phyloP scores from a whole-genome alignment of 2,329 filamentous ascomycete genomes.

The Nemania sp. region DNA sequence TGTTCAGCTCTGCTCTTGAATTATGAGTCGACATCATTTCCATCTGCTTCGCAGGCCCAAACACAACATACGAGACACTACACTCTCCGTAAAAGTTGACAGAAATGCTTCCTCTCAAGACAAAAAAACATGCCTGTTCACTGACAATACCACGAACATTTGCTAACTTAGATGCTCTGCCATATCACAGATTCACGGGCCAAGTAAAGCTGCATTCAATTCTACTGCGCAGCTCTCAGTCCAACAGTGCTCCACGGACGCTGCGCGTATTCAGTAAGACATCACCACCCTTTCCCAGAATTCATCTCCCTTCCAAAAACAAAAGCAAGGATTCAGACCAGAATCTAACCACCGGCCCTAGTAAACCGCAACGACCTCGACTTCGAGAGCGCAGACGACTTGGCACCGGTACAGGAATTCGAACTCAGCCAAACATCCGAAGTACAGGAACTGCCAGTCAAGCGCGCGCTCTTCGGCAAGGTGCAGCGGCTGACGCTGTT shows the following conservation, averaged over 20 bases:
- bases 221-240: slow-evolving; percentile 77
- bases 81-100: not conserved
- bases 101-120: not conserved
- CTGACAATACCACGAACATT: not conserved
- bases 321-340: not conserved
- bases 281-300: not conserved
- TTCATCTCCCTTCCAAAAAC: not conserved
- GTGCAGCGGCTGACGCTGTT: slow-evolving; percentile 84
- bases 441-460: slow-evolving; percentile 78
- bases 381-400: slow-evolving; percentile 74
- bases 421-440: slow-evolving; percentile 76
- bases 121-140: not conserved
- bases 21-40: not conserved
- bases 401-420: slow-evolving; percentile 72
- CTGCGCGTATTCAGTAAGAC: slow-evolving; percentile 71
- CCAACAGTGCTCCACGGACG: slow-evolving; percentile 73
- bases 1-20: too few relatives aligned
- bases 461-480: slow-evolving; percentile 84
- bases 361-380: slow-evolving; percentile 85
- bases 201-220: slow-evolving; percentile 92
- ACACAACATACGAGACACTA: not conserved
- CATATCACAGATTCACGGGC: slow-evolving; percentile 73
- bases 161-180: slow-evolving; percentile 9
- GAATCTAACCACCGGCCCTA: slow-evolving; percentile 3
- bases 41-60: not conserved